A percentile compares a stretch with the other conserved stretches of the same genome.
These are phyloP conservation scores for Mucor irregularis DNA, from an alignment of 371 early-diverging fungal species.

Conservation along the genomic window DNA sequence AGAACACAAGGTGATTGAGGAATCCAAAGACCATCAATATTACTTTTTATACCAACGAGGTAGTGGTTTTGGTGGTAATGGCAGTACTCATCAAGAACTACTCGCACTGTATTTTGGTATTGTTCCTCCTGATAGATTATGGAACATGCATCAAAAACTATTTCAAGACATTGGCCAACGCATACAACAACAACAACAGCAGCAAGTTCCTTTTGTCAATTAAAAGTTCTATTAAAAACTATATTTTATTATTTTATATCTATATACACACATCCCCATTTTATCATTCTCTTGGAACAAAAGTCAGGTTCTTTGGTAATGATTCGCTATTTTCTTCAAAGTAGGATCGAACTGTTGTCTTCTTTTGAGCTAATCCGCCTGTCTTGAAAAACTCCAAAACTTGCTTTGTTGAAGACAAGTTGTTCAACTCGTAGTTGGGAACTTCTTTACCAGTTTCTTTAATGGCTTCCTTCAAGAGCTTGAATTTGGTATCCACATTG, in stretches of 20 bases:
- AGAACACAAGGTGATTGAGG: background rate
- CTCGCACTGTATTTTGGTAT: slow-evolving; percentile 40
- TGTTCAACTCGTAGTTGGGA: slow-evolving; percentile 36
- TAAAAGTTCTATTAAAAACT: background rate
- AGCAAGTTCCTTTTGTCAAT: no score
- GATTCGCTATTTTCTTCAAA: slow-evolving; percentile 18
- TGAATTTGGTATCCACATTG: slow-evolving; percentile 35
- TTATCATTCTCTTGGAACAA: slow-evolving; percentile 16
- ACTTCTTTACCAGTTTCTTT: slow-evolving; percentile 44
- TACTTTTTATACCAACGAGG: slow-evolving; percentile 23
- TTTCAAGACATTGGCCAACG: slow-evolving; percentile 42
- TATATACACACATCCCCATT: background rate
- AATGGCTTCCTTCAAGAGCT: slow-evolving; percentile 44
- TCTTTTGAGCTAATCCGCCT: background rate
- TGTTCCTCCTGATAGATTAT: slow-evolving; percentile 22
- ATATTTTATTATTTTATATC: background rate
- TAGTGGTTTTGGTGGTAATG: no score
- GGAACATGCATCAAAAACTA: slow-evolving; percentile 40
- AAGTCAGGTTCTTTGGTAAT: slow-evolving; percentile 21
- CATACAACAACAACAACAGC: no score
- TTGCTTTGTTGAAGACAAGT: slow-evolving; percentile 33
- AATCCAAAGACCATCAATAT: slow-evolving; percentile 19
- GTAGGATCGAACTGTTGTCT: slow-evolving; percentile 12
- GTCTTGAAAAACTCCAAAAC: slow-evolving; percentile 30
- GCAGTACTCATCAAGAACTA: slow-evolving; percentile 20